Base-by-base conservation (phyloP, 768 basidiomycete genomes). In the Termitomyces sp. region DNA sequence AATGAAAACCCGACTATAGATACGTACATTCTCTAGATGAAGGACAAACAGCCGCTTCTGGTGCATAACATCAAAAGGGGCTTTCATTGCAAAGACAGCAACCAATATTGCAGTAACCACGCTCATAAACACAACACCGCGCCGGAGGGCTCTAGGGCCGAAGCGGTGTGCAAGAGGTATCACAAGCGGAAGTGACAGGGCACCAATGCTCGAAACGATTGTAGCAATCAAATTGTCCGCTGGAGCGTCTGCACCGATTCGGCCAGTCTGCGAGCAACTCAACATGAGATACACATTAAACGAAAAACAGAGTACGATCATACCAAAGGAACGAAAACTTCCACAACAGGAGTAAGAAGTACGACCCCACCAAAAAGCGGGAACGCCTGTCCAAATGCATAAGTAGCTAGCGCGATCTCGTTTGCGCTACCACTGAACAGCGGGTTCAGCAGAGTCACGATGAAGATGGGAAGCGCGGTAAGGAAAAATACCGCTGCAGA, bases 301-400 rank as follows among this genome's bases (percentile, higher is more conserved):
- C 20, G 42, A 2, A 11, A 15, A 46, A 42, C 11, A 52, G 60
- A 40, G 11, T 47, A 52, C 6, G 12, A 14, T 73, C 83, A 56
- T 63, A 91, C 91, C 68, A 97, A 73, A 7, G 96, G 96, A 0
- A 96, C 92, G 68, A 98, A 97, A 25, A 98, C 89, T 49, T 96
- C 91, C 47, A 92, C 66, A 3, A 89, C 84, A 5, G 85, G 80
- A 46, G 82, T 71, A 43, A 86, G 69, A 38, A 91, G 68, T 66
- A 90, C 79, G 0, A 81, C 73, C 25, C 89, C 87, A 0, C 82
- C 77, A 10, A 86, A 68, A 31, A 91, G 70, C 8, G 86, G 86
- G 47, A 83, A 69, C 11, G 76, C 60, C 73, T 84, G 82, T 0
- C 81, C 91, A 25, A 92, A 51, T 0, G 79, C 83, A 68, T 95